Base-by-base conservation (phyloP, 2,329 filamentous ascomycete species). In the Pyrenochaeta sp. region DNA sequence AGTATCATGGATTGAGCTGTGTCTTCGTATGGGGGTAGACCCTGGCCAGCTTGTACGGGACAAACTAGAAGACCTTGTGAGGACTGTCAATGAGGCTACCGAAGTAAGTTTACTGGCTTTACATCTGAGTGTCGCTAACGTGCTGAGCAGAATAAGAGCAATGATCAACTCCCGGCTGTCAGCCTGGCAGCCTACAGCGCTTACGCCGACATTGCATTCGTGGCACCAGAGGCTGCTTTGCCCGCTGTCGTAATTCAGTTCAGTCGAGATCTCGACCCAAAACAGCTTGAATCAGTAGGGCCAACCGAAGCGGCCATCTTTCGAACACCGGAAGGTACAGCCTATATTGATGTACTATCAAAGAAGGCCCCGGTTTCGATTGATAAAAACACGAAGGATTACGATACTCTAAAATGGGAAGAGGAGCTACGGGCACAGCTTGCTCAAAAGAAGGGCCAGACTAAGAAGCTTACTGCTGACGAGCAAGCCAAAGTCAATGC, bases 361-460 rank as follows among this genome's bases (percentile, higher is more conserved):
- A 93, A 92, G 73, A 96, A 96, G 74, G 82, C 88, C 1, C 87
- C 88, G 57, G 86, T 86, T 37, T 80, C 90, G 2, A 88, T 92
- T 2, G 90, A 93, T 78, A 98, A 97, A 80, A 97, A 92, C 70
- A 90, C 88, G 48, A 97, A 96, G 76, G 95, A 98, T 74, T 97
- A 97, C 69, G 92, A 99, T 68, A 96, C 92, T 1, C 79, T 97
- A 40, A 97, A 97, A 78, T 99, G 96, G 95, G 95, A 99, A 78
- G 91, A 94, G 75, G 95, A 99, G 64, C 84, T 99, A 7, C 86
- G 93, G 56, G 85, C 88, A 39, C 92, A 97, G 69, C 80, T 99
- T 40, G 93, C 93, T n/a, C 85, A 91, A 73, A 99, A 98, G 82
- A 97, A 94, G 77, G 94, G 94, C 1, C 87, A 91, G 59, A 88